Evolutionary conservation across 257 asterid species (phyloP).

Genomic region (Ocimum tenuiflorum): DNA sequence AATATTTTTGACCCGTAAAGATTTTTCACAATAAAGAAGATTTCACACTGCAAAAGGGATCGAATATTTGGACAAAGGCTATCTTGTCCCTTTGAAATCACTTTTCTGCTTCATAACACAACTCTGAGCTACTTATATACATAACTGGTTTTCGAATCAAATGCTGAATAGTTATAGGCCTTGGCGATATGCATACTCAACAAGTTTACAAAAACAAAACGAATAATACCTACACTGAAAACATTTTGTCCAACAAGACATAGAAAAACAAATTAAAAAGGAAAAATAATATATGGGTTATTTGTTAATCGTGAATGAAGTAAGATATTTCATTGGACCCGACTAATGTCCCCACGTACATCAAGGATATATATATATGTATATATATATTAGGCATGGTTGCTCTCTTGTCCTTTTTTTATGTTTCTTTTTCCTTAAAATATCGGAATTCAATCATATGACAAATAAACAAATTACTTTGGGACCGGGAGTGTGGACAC

Average conservation of each 20-base stretch:
- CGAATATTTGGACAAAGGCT: conserved; percentile 11
- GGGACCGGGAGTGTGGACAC: conserved; percentile 58
- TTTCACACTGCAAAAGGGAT: conserved; percentile 10
- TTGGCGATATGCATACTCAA: neutral
- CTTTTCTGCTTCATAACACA: neutral
- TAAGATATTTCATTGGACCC: neutral
- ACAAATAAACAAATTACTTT: conserved; percentile 2
- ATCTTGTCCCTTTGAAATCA: neutral
- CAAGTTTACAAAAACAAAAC: neutral
- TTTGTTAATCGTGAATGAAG: neutral
- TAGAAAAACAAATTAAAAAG: neutral
- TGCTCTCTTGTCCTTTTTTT: neutral
- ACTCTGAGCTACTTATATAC: neutral
- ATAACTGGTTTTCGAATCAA: neutral
- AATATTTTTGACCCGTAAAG: conserved; percentile 17
- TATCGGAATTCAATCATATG: conserved; percentile 11
- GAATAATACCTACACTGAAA: neutral
- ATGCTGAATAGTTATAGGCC: neutral
- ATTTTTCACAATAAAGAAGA: conserved; percentile 2
- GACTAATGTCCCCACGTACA: neutral
- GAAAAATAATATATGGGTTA: too few species aligned
- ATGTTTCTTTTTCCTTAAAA: neutral
- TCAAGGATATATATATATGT: too few species aligned
- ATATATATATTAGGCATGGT: neutral
- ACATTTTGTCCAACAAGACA: neutral